A percentile compares a stretch with the other conserved stretches of the same genome.
Evolutionary conservation across 768 basidiomycete species (phyloP).

Genomic region (Artomyces pyxidatus): DNA sequence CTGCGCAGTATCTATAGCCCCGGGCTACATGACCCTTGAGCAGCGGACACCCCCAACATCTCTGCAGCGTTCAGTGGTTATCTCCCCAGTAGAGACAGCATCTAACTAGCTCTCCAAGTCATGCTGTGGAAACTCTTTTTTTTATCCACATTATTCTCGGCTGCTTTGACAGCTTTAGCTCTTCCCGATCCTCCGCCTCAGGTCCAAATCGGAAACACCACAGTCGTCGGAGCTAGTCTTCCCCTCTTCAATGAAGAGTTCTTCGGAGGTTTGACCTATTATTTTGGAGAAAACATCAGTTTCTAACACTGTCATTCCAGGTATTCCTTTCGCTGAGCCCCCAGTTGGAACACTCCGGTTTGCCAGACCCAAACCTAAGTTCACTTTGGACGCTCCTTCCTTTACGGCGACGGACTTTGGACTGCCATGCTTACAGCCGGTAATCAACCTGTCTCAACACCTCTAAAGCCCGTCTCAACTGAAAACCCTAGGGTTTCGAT

Average conservation of each 20-base stretch:
- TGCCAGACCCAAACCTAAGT: conserved; percentile 18
- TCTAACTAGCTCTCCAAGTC: too few relatives aligned
- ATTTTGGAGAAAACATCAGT: too few relatives aligned
- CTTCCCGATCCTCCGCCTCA: not conserved
- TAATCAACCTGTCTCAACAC: not conserved
- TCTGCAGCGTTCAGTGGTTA: too few relatives aligned
- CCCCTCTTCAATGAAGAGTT: conserved; percentile 20
- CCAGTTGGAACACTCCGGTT: conserved; percentile 24
- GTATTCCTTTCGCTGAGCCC: conserved; percentile 28
- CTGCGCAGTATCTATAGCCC: too few relatives aligned
- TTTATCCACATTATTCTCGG: not conserved
- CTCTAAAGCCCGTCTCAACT: not conserved
- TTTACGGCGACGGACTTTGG: conserved; percentile 26
- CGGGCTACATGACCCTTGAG: too few relatives aligned
- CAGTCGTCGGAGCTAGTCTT: conserved; percentile 15
- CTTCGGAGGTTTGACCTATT: conserved; percentile 20
- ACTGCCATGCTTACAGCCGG: conserved; percentile 21
- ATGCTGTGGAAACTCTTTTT: too few relatives aligned
- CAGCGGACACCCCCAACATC: too few relatives aligned
- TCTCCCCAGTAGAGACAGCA: too few relatives aligned
- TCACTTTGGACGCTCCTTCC: conserved; percentile 12
- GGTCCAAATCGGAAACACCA: conserved; percentile 19
- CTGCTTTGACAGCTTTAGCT: not conserved
- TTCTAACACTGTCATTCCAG: conserved; percentile 8
- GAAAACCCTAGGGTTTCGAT: not conserved